Evolutionary conservation across 106 monocot genomes (phyloP), one percentile per base, ranked within the genome.

Genomic region (Agapanthus africanus): DNA sequence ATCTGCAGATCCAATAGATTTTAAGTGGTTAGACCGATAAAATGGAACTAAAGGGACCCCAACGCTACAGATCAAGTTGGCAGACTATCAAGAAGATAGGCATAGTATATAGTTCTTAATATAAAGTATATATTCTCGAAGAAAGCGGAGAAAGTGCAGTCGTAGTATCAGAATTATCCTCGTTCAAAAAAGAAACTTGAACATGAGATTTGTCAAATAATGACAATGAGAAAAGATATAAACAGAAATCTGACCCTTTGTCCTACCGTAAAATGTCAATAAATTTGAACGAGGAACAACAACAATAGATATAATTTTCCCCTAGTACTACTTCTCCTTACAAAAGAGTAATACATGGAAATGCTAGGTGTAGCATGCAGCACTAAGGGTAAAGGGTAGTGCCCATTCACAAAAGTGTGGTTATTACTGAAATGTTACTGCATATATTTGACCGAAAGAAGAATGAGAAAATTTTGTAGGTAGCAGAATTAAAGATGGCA

Each of bases 1-100:
- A 94, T 79, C 94, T 95, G 85, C 69, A 79, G 44, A 66, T 73
- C 10, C 10, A 18, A 38, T 0, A 22, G 6, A 39, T 34, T 23
- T 61, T 38, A 6, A 64, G 25, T 64, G 18, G 59, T 61, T 61
- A 35, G 39, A 64, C 38, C 7, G 25, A 62, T 36, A 38, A 18
- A 36, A 39, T 37, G 23, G 62, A 64, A 39, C 7, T 25, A 14
- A 64, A 64, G 19, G 39, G 38, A 19, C 23, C 25, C 39, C 38
- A 39, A 25, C 4, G 5, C 16, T 35, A 61, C 18, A 61, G 19
- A 36, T 34, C 33, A 36, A 61, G 35, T 9, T 36, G 39, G 25
- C 22, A 39, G 21, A 38, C 6, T 2, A 64, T 34, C 64, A 64
- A 39, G 33, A 61, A 0, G 4, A 61, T 35, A 23, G 33, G 7